Base-by-base conservation (phyloP, 768 basidiomycete genomes). In the Trametes cinnabarina region DNA sequence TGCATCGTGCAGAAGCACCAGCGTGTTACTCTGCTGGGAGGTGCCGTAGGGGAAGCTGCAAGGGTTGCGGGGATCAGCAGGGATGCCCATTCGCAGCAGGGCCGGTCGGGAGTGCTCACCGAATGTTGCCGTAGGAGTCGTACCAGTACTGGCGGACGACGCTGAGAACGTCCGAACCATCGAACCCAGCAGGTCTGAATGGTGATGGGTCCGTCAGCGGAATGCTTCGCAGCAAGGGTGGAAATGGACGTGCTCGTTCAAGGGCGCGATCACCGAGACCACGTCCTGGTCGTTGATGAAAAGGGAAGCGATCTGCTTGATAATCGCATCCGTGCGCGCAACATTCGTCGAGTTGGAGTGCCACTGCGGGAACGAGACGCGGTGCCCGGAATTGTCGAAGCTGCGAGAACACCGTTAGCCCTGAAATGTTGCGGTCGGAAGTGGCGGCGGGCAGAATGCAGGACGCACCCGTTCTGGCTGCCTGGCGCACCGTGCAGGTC, bases 361-460 rank as follows among this genome's bases (percentile, higher is more conserved):
- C 91, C 91, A 93, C 30, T 74, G 69, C 70, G 91, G 90, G 62
- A 70, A 81, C 10, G 76, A 55, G 59, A 83, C 69, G 57, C 71
- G 81, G 48, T 85, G 87, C 19, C 91, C 91, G 44, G 90, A 92
- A 65, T 93, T 93, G 65, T 93, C 91, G 65, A 83, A 93, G 20
- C 90, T 90, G 65, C 0, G 51, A 53, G 17, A 46, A 10, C 3
- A 39, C 4, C 35, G 9, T 37, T 28, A 54, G 47, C 42, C 23
- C 26, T 37, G 23, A 10, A 2, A 56, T 44, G 23, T 15, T 3
- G 56, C 39, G 41, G 39, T 37, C 19, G 14, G 22, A 39, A 39
- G 51, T 25, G n/a, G 20, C 15, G n/a, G 20, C 15, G 42, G 7
- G 25, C 1, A 8, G 32, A 43, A 42, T 39, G 40, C 20, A 34